Base-by-base conservation (phyloP, 768 basidiomycete genomes). In the Suillus americanus region DNA sequence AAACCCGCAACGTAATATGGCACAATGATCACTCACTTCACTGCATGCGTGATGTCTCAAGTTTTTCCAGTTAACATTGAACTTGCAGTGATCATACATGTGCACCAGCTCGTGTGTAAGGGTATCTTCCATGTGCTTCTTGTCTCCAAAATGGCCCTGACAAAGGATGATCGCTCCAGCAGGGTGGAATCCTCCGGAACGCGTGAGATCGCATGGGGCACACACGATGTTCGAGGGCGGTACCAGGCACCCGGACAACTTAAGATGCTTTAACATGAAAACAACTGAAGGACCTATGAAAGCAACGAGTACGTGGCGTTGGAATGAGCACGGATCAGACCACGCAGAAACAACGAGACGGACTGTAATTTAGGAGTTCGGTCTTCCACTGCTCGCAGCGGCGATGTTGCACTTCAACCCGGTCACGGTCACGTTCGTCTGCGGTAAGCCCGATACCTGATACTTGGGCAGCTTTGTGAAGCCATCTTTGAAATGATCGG, bases 21-120 rank as follows among this genome's bases (percentile, higher is more conserved):
- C 33, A 41, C 43, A 28, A 25, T 38, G 14, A 9, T 51, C 30
- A 79, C 88, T 71, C 68, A 97, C 97, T 86, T 99, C 97, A 72
- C 92, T 95, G 75, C 97, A 99, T 3, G 97, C 97, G 74, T 97
- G 95, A 79, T 97, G 95, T 64, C 94, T 80, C 63, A 99, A 73
- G 77, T 99, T 91, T 55, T 76, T 77, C 95, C 94, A 97, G 75
- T 97, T 88, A 1, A 97, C 91, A 66, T 94, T 92, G 80, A 99
- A 99, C 76, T 88, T 88, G 78, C 93, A 92, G 67, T 97, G 92
- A 75, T 99, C 97, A 74, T 92, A 99, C 85, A 95, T 89, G 73
- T 99, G 97, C 30, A 99, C 78, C 54, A 99, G 85, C 74, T 99
- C 97, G 72, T 99, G 97, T 25, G 91, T 85, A 40, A 99, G 80